A percentile compares a stretch with the other conserved stretches of the same genome.
Evolutionary conservation across 768 basidiomycete species (phyloP).

Genomic region (Boletus rubescentipes): DNA sequence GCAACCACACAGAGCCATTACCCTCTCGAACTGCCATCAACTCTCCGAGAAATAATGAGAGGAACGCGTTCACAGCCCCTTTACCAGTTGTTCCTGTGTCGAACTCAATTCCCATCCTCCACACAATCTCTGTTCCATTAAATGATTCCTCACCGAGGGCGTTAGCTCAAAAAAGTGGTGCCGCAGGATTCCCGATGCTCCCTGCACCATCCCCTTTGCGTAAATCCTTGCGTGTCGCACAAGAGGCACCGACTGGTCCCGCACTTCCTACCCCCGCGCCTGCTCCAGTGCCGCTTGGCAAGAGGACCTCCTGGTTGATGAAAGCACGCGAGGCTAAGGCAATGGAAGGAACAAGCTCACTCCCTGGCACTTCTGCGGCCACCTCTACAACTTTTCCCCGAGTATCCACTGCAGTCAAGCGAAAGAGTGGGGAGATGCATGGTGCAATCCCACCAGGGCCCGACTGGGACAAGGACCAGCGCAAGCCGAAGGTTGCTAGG

Average conservation of each 20-base stretch:
- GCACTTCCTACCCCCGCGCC: conserved; percentile 38
- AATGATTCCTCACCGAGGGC: conserved; percentile 32
- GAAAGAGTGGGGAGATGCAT: conserved; percentile 61
- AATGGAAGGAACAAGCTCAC: conserved; percentile 47
- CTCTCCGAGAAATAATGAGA: conserved; percentile 8
- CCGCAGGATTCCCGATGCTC: conserved; percentile 56
- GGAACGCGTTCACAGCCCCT: conserved; percentile 26
- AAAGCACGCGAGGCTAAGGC: conserved; percentile 76
- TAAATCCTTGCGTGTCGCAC: conserved; percentile 57
- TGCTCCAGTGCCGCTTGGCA: conserved; percentile 44
- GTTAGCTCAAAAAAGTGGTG: conserved; percentile 39
- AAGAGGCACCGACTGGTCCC: conserved; percentile 42
- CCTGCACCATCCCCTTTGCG: conserved; percentile 68
- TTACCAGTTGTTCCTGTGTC: conserved; percentile 17
- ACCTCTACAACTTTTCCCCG: conserved; percentile 9
- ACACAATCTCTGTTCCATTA: conserved; percentile 35
- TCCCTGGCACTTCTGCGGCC: conserved; percentile 13
- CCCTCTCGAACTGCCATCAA: conserved; percentile 7
- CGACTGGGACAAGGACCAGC: conserved; percentile 40
- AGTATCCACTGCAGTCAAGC: conserved; percentile 43
- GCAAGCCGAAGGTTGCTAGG: conserved; percentile 52
- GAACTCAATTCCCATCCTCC: conserved; percentile 1
- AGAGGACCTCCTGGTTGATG: conserved; percentile 79
- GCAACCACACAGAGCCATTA: conserved; percentile 20
- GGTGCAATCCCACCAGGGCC: conserved; percentile 15